Evolutionary conservation across 2,329 filamentous ascomycete genomes (phyloP).

Genomic region (Penicillium polonicum): DNA sequence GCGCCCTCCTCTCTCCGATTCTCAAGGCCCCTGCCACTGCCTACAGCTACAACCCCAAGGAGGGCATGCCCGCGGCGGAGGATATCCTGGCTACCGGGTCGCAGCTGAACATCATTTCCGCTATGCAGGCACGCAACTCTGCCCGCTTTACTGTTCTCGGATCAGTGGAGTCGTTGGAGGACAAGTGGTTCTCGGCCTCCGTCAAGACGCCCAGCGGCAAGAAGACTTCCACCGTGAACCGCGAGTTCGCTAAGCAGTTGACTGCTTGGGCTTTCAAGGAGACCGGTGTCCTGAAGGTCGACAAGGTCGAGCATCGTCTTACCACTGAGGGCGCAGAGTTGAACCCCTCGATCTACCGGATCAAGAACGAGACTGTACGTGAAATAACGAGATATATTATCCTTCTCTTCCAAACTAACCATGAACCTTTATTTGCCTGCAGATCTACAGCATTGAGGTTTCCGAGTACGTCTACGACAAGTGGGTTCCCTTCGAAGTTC

Average conservation of each 20-base stretch:
- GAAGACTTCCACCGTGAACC: constrained; percentile 68
- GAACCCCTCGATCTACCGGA: constrained; percentile 87
- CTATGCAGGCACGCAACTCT: constrained; percentile 88
- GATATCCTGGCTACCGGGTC: constrained; percentile 81
- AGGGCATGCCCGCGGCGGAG: constrained; percentile 69
- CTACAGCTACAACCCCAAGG: constrained; percentile 93
- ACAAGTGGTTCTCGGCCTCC: constrained; percentile 83
- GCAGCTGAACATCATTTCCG: constrained; percentile 81
- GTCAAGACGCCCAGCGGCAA: constrained; percentile 61
- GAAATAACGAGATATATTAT: neutral
- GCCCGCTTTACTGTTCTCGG: constrained; percentile 85
- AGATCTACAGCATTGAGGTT: constrained; percentile 84
- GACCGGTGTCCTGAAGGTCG: constrained; percentile 81
- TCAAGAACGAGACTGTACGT: constrained; percentile 96
- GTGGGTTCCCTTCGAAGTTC: constrained; percentile 71
- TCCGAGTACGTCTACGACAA: constrained; percentile 78
- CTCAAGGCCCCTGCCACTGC: constrained; percentile 79
- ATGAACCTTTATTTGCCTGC: constrained; percentile 19
- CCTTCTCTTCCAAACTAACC: constrained; percentile 21
- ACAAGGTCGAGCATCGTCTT: constrained; percentile 74
- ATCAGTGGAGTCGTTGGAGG: constrained; percentile 79
- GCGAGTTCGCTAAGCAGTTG: constrained; percentile 78
- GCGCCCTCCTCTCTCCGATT: constrained; percentile 75
- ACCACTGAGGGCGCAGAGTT: constrained; percentile 52
- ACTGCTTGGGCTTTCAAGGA: constrained; percentile 98